Evolutionary conservation across 176 grass and related monocot genomes (phyloP), one percentile per base, ranked within the genome.

Genomic region (Oryza australiensis): DNA sequence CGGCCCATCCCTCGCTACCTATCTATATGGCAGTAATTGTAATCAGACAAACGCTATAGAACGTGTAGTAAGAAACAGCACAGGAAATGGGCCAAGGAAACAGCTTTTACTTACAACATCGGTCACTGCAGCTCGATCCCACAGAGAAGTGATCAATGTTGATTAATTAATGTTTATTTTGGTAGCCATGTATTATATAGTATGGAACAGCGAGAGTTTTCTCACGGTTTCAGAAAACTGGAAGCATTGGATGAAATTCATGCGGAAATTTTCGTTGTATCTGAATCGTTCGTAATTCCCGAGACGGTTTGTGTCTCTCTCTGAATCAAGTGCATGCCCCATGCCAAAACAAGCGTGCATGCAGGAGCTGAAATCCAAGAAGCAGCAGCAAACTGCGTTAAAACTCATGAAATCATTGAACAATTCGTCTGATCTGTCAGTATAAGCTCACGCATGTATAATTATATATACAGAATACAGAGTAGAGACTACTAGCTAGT

Each of bases 11-110:
- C 41, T 80, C 76, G 68, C 76, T 28, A 3, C 51, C 51, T 22
- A 34, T 23, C 26, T 22, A 10, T 1, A 16, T 12, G 48, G 69
- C 0, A 68, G 86, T 78, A 78, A 80, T 9, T 84, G 64, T 80
- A n/a, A 27, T 3, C 30, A 49, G 71, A 75, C 87, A 85, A 85
- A 38, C 87, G 71, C 87, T 76, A 80, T 67, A 18, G 41, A 80
- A 70, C 76, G 24, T 22, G 46, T 68, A 34, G 46, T 38, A 67
- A 74, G 9, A 86, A 81, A 68, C 84, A 81, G 34, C 64, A 15
- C 74, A 30, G n/a, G 80, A 40, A 16, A 72, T 28, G 43, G 28
- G 34, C 74, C 80, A 73, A 66, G 59, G 34, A 4, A 64, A n/a
- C 59, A 51, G 41, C 77, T 67, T 40, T 83, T 65, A 49, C 16